Conservation (phyloP, 768 basidiomycete genomes). For the Sporobolomyces phaffii region DNA sequence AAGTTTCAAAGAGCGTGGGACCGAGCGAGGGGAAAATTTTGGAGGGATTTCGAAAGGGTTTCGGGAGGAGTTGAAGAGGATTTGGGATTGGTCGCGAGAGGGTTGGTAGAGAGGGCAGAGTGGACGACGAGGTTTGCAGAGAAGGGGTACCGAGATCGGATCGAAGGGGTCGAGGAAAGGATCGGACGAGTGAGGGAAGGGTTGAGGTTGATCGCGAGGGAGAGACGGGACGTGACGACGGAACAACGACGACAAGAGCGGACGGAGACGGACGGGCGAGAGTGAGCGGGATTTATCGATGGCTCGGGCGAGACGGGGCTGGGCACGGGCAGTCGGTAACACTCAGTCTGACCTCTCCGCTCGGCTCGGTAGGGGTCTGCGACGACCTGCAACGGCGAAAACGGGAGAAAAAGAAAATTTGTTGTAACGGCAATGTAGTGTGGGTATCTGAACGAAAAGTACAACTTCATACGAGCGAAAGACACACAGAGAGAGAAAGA, state of each 20-base stretch:
- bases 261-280: neutral
- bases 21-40: conserved; percentile 32
- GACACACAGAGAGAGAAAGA: too few relatives aligned
- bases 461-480: too few relatives aligned
- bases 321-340: too few relatives aligned
- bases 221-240: neutral
- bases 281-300: too few relatives aligned
- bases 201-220: neutral
- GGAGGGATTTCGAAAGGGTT: conserved; percentile 29
- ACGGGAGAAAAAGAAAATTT: too few relatives aligned
- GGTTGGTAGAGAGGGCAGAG: neutral
- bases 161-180: neutral
- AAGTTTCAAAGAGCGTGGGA: conserved; percentile 38
- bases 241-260: neutral
- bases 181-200: neutral
- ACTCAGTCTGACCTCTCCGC: too few relatives aligned
- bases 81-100: conserved; percentile 14
- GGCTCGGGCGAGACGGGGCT: too few relatives aligned
- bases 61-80: conserved; percentile 32
- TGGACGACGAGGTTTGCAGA: neutral
- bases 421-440: too few relatives aligned
- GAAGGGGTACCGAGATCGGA: neutral
- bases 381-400: too few relatives aligned
- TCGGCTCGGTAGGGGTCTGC: too few relatives aligned
- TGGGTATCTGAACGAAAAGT: too few relatives aligned